Conservation (phyloP, 768 basidiomycete species). For the Rhizopogon vinicolor region DNA sequence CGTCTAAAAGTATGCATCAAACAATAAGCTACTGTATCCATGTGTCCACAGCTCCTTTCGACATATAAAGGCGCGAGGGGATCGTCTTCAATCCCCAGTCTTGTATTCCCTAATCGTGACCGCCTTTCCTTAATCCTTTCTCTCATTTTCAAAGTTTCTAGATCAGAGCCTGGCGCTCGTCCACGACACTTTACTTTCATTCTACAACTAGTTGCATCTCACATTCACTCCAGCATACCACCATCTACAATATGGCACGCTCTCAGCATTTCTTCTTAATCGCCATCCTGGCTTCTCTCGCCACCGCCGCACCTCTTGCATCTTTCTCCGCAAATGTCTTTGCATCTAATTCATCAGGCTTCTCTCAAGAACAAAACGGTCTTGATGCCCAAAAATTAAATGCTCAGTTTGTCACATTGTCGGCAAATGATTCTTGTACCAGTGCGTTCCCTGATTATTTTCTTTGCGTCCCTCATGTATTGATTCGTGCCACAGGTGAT, state of each 20-base stretch:
- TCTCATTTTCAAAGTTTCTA: neutral
- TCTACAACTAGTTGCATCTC: neutral
- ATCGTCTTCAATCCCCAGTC: neutral
- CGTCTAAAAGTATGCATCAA: neutral
- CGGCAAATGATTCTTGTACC: constrained; percentile 22
- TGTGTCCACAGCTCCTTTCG: neutral
- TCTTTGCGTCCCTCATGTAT: neutral
- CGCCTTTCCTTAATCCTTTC: neutral
- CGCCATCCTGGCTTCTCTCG: constrained; percentile 3
- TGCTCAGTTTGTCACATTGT: constrained; percentile 26
- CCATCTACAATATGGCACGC: neutral
- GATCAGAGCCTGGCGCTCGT: constrained; percentile 10
- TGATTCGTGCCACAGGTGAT: constrained; percentile 15
- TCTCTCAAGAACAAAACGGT: constrained; percentile 26
- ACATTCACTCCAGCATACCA: neutral
- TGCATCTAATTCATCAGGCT: constrained; percentile 10
- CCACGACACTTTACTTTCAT: neutral
- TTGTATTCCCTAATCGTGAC: neutral
- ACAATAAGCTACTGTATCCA: constrained; percentile 6
- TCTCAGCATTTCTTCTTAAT: constrained; percentile 1
- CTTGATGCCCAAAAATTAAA: constrained; percentile 34
- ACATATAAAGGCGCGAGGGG: constrained; percentile 1
- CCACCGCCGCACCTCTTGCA: constrained; percentile 3
- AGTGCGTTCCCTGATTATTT: constrained; percentile 13
- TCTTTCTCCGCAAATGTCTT: neutral